phyloP scores from a whole-genome alignment of 148 eudicot species.

The Pharnaceum exiguum region DNA sequence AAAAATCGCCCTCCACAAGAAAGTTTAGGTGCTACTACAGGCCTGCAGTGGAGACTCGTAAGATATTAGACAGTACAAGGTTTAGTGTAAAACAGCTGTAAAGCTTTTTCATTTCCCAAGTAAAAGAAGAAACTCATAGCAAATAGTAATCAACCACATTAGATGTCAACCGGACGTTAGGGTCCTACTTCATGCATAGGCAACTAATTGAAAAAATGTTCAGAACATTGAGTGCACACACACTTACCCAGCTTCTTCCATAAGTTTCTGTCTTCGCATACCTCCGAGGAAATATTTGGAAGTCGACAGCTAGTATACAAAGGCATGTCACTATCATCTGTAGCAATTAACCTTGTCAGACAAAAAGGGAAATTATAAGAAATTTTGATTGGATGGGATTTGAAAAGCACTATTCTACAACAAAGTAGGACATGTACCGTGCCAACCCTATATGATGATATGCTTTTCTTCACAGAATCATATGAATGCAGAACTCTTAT shows the following conservation, averaged over 20 bases:
- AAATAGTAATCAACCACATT: no score
- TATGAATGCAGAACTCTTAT: slow-evolving; percentile 18
- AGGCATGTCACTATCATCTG: slow-evolving; percentile 82
- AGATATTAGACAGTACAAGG: no score
- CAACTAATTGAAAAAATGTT: neutral
- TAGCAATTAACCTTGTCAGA: slow-evolving; percentile 44
- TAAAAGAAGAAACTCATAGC: no score
- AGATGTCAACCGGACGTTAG: no score
- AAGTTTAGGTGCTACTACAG: no score
- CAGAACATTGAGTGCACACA: slow-evolving; percentile 4
- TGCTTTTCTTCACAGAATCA: slow-evolving; percentile 39
- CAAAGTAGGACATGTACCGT: slow-evolving; percentile 38
- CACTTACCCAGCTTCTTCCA: slow-evolving; percentile 86
- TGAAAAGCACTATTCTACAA: neutral
- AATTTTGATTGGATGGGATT: slow-evolving; percentile 2
- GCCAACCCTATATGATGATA: slow-evolving; percentile 74
- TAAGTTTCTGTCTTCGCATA: slow-evolving; percentile 93
- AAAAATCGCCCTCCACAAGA: no score
- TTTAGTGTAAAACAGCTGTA: no score
- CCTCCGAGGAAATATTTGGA: slow-evolving; percentile 83
- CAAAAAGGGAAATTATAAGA: slow-evolving; percentile 17
- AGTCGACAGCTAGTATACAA: slow-evolving; percentile 94
- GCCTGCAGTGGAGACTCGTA: no score
- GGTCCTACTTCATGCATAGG: no score
- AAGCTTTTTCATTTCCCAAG: no score